Evolutionary conservation across 768 basidiomycete genomes (phyloP).

Genomic region (Dendrothele bispora): DNA sequence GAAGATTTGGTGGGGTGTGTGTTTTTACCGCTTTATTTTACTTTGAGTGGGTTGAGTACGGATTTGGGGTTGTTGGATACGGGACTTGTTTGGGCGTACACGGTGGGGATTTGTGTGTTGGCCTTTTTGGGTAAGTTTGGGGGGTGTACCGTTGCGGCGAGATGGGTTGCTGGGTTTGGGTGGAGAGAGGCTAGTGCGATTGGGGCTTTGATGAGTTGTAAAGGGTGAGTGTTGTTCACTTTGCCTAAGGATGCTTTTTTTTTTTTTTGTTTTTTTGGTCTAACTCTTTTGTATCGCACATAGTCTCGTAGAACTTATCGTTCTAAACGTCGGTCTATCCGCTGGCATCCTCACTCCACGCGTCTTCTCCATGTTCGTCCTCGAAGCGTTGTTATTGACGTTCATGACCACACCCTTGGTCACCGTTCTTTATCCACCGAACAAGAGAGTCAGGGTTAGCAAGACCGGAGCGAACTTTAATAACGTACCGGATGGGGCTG

Average conservation of each 20-base stretch:
- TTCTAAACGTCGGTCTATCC: slow-evolving; percentile 88
- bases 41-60: slow-evolving; percentile 87
- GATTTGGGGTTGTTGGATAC: slow-evolving; percentile 77
- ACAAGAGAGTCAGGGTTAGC: slow-evolving; percentile 49
- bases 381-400: slow-evolving; percentile 80
- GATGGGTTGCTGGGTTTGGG: slow-evolving; percentile 64
- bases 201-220: slow-evolving; percentile 93
- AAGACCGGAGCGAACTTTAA: slow-evolving; percentile 48
- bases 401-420: slow-evolving; percentile 86
- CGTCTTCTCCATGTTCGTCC: slow-evolving; percentile 95
- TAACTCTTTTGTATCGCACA: not conserved
- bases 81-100: slow-evolving; percentile 89
- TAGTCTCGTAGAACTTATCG: slow-evolving; percentile 90
- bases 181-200: slow-evolving; percentile 83
- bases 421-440: slow-evolving; percentile 63
- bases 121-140: slow-evolving; percentile 91
- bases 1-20: slow-evolving; percentile 93
- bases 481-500: slow-evolving; percentile 41
- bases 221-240: slow-evolving; percentile 56
- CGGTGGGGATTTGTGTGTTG: slow-evolving; percentile 71
- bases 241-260: not conserved
- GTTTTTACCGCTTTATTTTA: slow-evolving; percentile 94
- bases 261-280: not conserved
- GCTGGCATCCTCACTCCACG: slow-evolving; percentile 74
- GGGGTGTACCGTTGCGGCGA: slow-evolving; percentile 75